phyloP scores from a whole-genome alignment of 73 alveolate genomes.

The Tetrahymena elliotti region DNA sequence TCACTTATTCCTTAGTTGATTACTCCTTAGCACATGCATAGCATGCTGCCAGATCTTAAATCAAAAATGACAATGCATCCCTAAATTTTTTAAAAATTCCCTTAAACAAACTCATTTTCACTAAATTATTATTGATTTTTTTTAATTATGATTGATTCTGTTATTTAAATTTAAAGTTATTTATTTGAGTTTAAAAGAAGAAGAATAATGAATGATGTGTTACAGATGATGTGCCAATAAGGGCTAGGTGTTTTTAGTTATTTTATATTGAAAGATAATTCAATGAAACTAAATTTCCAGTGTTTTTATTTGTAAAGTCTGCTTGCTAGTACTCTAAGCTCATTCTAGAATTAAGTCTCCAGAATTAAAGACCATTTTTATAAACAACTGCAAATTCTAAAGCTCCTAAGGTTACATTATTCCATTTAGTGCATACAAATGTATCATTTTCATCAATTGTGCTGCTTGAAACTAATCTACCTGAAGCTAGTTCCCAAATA shows the following conservation, averaged over 20 bases:
- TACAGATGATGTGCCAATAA: not conserved
- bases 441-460: not conserved
- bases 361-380: not conserved
- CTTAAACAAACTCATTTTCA: not conserved
- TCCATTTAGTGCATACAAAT: not conserved
- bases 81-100: not conserved
- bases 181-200: too few relatives aligned
- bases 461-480: not conserved
- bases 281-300: not conserved
- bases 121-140: not conserved
- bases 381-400: not conserved
- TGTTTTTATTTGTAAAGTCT: not conserved
- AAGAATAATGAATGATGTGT: too few relatives aligned
- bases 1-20: not conserved
- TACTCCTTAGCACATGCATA: not conserved
- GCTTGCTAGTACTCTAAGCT: not conserved
- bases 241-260: not conserved
- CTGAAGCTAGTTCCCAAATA: not conserved
- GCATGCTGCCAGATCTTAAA: not conserved
- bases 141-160: not conserved
- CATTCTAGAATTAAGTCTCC: not conserved
- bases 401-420: not conserved
- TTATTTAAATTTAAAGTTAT: too few relatives aligned
- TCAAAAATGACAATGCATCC: not conserved
- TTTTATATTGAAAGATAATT: not conserved